phyloP scores from a whole-genome alignment of 2,329 filamentous ascomycete species.

The Colletotrichum siamense region DNA sequence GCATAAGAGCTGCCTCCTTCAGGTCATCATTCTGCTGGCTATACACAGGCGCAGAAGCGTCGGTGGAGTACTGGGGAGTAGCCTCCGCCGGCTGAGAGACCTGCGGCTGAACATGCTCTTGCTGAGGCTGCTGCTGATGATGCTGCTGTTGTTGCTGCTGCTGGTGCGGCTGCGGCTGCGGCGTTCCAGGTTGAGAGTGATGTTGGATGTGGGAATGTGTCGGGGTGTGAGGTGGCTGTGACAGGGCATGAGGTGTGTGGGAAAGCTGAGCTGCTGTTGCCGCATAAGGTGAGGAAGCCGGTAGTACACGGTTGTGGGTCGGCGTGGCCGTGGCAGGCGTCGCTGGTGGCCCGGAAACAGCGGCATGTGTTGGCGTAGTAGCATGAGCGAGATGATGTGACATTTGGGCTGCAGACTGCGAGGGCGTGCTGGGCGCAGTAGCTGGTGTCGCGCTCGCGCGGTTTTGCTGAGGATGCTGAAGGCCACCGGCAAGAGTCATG shows the following conservation, averaged over 20 bases:
- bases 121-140: conserved; percentile 22
- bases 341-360: not conserved
- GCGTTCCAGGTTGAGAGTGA: conserved; percentile 14
- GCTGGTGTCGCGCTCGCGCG: conserved; percentile 9
- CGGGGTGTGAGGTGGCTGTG: conserved; percentile 8
- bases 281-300: conserved; percentile 13
- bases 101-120: conserved; percentile 21
- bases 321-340: not conserved
- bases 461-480: conserved; percentile 39
- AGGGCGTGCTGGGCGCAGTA: conserved; percentile 5
- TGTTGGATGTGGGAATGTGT: conserved; percentile 11
- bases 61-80: conserved; percentile 3
- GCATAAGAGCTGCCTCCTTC: conserved; percentile 22
- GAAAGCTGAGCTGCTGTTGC: conserved; percentile 11
- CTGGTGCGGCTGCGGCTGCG: conserved; percentile 15
- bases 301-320: not conserved
- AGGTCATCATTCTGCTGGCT: conserved; percentile 18
- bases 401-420: conserved; percentile 12
- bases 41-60: conserved; percentile 3
- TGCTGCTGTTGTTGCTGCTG: conserved; percentile 19
- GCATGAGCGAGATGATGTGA: conserved; percentile 11
- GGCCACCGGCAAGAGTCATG: conserved; percentile 57
- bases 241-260: conserved; percentile 12
- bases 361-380: conserved; percentile 10
- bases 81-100: conserved; percentile 4